These are phyloP conservation scores for Rosa hybrid DNA, from an alignment of 331 rosid species.

Conservation along the genomic window DNA sequence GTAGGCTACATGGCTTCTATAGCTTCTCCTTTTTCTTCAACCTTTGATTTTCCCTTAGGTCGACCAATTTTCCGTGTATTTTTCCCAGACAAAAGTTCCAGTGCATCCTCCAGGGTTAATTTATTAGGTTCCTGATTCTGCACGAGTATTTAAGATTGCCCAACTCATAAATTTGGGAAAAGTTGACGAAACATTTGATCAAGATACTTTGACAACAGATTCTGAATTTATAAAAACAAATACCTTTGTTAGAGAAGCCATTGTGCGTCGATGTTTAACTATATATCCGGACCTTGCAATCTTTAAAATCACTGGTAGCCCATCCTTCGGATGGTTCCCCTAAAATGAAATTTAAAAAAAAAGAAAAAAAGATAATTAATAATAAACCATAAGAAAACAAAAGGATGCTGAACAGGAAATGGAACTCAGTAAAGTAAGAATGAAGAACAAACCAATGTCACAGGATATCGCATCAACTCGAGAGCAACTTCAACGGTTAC, in stretches of 20 bases:
- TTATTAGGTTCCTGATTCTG: conserved; percentile 65
- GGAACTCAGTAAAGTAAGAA: conserved; percentile 11
- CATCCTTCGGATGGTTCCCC: conserved; percentile 92
- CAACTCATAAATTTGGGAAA: not conserved
- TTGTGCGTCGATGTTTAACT: conserved; percentile 58
- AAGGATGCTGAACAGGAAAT: conserved; percentile 6
- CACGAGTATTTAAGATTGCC: conserved; percentile 17
- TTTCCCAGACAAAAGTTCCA: conserved; percentile 57
- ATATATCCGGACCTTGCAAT: conserved; percentile 58
- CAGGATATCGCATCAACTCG: conserved; percentile 68
- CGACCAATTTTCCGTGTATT: conserved; percentile 59
- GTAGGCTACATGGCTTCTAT: conserved; percentile 45
- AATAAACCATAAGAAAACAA: not conserved
- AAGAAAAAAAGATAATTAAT: not conserved
- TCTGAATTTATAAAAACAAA: conserved; percentile 14
- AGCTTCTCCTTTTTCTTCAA: conserved; percentile 33
- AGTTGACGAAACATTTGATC: not conserved
- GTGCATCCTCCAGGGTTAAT: conserved; percentile 65
- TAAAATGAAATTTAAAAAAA: conserved; percentile 33
- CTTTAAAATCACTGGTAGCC: conserved; percentile 67
- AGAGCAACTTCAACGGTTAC: conserved; percentile 71
- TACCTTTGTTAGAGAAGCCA: conserved; percentile 73
- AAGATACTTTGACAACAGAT: not conserved
- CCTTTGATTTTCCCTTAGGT: conserved; percentile 57
- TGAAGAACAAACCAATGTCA: conserved; percentile 67